Percentiles rank a stretch among this genome's conserved stretches.
These are phyloP conservation scores for Lachnum nothofagi DNA, from an alignment of 2,329 filamentous ascomycete genomes.

Conservation along the genomic window DNA sequence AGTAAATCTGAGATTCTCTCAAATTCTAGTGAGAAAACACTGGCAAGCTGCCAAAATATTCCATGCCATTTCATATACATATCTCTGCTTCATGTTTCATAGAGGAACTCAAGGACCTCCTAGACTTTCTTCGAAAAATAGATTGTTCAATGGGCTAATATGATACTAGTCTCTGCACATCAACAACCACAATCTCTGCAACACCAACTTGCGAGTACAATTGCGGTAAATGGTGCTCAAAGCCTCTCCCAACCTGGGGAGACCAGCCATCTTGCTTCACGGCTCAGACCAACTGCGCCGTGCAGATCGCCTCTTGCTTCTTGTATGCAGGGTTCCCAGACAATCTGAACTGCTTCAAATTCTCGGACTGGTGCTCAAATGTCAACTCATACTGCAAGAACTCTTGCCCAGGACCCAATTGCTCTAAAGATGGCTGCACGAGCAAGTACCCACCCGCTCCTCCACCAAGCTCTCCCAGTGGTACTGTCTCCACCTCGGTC, in stretches of 20 bases:
- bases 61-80: too few relatives aligned
- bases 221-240: constrained; percentile 50
- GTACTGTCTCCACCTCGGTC: constrained; percentile 35
- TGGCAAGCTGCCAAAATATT: too few relatives aligned
- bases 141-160: too few relatives aligned
- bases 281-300: constrained; percentile 37
- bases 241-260: constrained; percentile 45
- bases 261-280: constrained; percentile 39
- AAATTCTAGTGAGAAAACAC: too few relatives aligned
- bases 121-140: too few relatives aligned
- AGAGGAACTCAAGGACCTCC: too few relatives aligned
- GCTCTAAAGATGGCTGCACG: constrained; percentile 42
- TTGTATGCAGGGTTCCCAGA: constrained; percentile 46
- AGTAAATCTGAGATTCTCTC: too few relatives aligned
- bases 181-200: constrained; percentile 36
- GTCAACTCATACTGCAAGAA: constrained; percentile 42
- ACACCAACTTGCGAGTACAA: constrained; percentile 50
- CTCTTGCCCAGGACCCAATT: constrained; percentile 34
- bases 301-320: constrained; percentile 49
- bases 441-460: constrained; percentile 39
- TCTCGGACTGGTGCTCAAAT: constrained; percentile 45
- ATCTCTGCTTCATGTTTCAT: too few relatives aligned
- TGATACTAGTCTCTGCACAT: constrained; percentile 40
- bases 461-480: constrained; percentile 34
- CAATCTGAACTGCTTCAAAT: constrained; percentile 47